phyloP scores from a whole-genome alignment of 129 eudicot species.

The Silybum marianum region DNA sequence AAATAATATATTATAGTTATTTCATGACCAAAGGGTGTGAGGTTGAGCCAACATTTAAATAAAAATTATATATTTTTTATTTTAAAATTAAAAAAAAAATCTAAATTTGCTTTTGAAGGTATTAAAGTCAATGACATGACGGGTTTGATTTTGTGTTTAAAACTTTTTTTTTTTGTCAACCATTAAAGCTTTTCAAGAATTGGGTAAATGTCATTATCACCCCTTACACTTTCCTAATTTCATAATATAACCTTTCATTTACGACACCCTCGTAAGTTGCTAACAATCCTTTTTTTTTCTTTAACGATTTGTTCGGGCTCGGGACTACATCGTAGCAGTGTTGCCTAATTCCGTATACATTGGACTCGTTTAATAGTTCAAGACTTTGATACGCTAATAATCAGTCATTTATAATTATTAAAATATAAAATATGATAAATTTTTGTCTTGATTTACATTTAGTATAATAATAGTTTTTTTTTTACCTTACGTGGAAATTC shows the following conservation, averaged over 20 bases:
- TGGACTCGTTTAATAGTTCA: neutral
- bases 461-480: neutral
- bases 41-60: neutral
- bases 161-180: slow-evolving; percentile 29
- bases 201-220: slow-evolving; percentile 25
- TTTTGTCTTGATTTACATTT: neutral
- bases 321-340: neutral
- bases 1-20: neutral
- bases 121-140: slow-evolving; percentile 34
- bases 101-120: slow-evolving; percentile 15
- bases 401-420: neutral
- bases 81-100: neutral
- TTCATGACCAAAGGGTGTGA: neutral
- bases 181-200: slow-evolving; percentile 19
- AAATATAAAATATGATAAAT: neutral
- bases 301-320: neutral
- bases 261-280: neutral
- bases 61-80: neutral
- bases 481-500: neutral
- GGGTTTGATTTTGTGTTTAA: slow-evolving; percentile 35
- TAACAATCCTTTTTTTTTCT: neutral
- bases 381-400: neutral
- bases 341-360: slow-evolving; percentile 15
- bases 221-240: slow-evolving; percentile 32
- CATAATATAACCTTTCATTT: slow-evolving; percentile 20